Evolutionary conservation across 192 early-diverging fungal genomes (phyloP).

Genomic region (Coemansia reversa): DNA sequence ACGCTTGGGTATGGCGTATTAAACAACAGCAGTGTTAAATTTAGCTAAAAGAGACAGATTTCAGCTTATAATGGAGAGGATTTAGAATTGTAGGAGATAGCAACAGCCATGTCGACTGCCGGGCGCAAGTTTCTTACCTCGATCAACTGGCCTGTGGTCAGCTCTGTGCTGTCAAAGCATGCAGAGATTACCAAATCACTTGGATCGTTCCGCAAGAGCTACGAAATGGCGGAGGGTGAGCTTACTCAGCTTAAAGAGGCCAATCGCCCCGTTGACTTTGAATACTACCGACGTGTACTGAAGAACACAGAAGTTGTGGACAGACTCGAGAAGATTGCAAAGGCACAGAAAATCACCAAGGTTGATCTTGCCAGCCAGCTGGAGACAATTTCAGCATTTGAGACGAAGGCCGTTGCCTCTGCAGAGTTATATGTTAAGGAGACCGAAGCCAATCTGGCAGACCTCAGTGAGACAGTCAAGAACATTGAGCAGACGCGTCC

Average conservation of each 20-base stretch:
- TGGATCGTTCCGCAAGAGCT: slow-evolving; percentile 90
- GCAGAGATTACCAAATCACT: slow-evolving; percentile 87
- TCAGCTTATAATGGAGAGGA: background rate
- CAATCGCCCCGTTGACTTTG: slow-evolving; percentile 81
- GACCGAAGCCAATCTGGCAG: slow-evolving; percentile 80
- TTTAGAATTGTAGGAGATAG: too few species aligned
- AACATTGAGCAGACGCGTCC: slow-evolving; percentile 95
- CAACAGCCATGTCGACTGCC: slow-evolving; percentile 42
- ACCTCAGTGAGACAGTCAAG: slow-evolving; percentile 83
- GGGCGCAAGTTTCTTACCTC: slow-evolving; percentile 64
- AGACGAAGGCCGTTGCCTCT: slow-evolving; percentile 66
- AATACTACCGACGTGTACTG: slow-evolving; percentile 78
- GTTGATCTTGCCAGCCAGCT: slow-evolving; percentile 87
- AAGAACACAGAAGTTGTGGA: slow-evolving; percentile 90
- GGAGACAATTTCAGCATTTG: slow-evolving; percentile 72
- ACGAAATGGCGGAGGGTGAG: slow-evolving; percentile 83
- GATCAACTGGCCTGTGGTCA: slow-evolving; percentile 89
- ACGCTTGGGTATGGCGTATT: too few species aligned
- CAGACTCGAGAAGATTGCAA: slow-evolving; percentile 84
- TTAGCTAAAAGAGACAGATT: background rate
- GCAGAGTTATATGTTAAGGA: slow-evolving; percentile 84
- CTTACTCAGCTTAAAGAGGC: slow-evolving; percentile 82
- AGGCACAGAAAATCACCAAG: slow-evolving; percentile 73
- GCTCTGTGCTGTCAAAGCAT: slow-evolving; percentile 72
- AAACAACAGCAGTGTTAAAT: too few species aligned